Percentiles rank a stretch among this genome's conserved stretches.
Conservation (phyloP, 1,139 yeast genomes). For the Arxiozyma bovina region DNA sequence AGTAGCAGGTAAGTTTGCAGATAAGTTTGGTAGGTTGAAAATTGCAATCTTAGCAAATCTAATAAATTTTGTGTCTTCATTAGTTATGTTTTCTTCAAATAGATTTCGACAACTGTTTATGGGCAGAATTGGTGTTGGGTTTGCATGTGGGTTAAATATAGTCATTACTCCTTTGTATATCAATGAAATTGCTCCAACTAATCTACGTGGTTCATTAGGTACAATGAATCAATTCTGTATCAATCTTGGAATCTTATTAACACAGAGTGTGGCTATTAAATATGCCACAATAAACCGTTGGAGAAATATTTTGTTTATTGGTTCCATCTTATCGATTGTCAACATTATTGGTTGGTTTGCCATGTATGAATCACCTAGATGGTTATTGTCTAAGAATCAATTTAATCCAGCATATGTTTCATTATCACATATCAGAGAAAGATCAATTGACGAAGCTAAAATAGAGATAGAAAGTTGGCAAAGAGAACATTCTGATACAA, state of each 20-base stretch:
- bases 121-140: conserved; percentile 72
- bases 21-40: conserved; percentile 53
- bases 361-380: conserved; percentile 76
- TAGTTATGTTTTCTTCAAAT: conserved; percentile 47
- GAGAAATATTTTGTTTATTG: conserved; percentile 60
- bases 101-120: conserved; percentile 39
- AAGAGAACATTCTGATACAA: conserved; percentile 8
- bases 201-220: conserved; percentile 68
- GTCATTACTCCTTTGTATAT: conserved; percentile 78
- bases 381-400: conserved; percentile 38
- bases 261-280: conserved; percentile 62
- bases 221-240: conserved; percentile 81
- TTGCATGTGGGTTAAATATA: conserved; percentile 81
- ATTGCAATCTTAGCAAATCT: conserved; percentile 49
- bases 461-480: conserved; percentile 31
- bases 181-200: conserved; percentile 67
- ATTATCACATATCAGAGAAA: conserved; percentile 31
- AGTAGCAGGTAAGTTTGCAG: conserved; percentile 63
- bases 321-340: conserved; percentile 44
- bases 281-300: conserved; percentile 63
- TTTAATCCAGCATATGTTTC: conserved; percentile 32
- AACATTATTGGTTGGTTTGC: conserved; percentile 41
- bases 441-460: conserved; percentile 21
- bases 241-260: conserved; percentile 70
- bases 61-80: conserved; percentile 59